A percentile compares a stretch with the other conserved stretches of the same genome.
Evolutionary conservation across 2,329 filamentous ascomycete species (phyloP).

Genomic region (Ilyonectria destructans): DNA sequence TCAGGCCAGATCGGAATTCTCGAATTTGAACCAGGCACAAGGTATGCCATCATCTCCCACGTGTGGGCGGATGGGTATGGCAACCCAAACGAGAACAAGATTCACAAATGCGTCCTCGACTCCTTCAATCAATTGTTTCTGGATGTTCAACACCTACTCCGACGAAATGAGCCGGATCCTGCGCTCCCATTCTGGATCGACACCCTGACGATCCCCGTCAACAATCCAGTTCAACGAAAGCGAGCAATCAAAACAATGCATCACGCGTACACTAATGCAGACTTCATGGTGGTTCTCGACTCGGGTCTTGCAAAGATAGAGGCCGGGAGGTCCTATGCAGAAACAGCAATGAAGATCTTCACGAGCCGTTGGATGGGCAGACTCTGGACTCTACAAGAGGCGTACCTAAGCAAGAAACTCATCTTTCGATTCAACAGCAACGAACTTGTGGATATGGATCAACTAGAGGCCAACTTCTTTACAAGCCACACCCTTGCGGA

Average conservation of each 20-base stretch:
- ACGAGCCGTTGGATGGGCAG: background rate
- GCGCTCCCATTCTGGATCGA: background rate
- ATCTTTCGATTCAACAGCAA: background rate
- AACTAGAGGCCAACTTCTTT: background rate
- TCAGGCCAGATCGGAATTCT: background rate
- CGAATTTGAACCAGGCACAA: background rate
- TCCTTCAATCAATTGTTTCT: background rate
- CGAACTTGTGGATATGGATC: background rate
- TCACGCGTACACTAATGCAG: background rate
- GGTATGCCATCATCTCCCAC: background rate
- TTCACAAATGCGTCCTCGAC: background rate
- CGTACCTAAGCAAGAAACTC: background rate
- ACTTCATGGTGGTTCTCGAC: conserved; percentile 1
- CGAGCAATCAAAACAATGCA: background rate
- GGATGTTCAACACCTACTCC: background rate
- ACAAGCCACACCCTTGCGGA: background rate
- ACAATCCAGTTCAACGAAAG: background rate
- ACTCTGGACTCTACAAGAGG: background rate
- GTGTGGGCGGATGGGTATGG: background rate
- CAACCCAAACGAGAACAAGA: background rate
- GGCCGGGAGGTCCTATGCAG: background rate
- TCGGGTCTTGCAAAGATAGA: background rate
- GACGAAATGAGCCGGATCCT: background rate
- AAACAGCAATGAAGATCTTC: conserved; percentile 1
- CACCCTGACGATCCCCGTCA: background rate